These are phyloP conservation scores for Solanum phureja DNA, from an alignment of 257 asterid genomes.

Conservation along the genomic window DNA sequence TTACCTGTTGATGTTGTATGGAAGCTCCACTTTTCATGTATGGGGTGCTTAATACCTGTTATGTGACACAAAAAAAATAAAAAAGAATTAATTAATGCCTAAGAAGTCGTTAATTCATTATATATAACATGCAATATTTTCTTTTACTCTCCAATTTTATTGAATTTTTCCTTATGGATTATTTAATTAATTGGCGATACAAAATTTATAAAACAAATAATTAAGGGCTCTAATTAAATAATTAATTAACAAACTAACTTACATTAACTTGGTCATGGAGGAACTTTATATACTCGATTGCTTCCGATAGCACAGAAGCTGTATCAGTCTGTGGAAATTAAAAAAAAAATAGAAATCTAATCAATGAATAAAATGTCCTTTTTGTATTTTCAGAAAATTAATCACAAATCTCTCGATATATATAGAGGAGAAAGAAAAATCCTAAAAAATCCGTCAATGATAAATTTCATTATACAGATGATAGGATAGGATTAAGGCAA, in stretches of 20 bases:
- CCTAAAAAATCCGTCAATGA: not conserved
- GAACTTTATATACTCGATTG: conserved; percentile 75
- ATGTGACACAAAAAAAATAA: not conserved
- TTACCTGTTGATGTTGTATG: conserved; percentile 53
- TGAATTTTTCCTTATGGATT: not conserved
- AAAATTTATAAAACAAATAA: not conserved
- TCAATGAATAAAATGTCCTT: not conserved
- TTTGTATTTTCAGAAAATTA: not conserved
- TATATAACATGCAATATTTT: not conserved
- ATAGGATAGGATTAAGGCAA: not conserved
- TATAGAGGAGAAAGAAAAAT: too few relatives aligned
- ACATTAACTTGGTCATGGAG: conserved; percentile 86
- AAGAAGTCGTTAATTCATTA: not conserved
- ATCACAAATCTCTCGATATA: not conserved
- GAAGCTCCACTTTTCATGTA: conserved; percentile 85
- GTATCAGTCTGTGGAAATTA: conserved; percentile 62
- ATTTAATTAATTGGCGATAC: not conserved
- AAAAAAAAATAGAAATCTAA: not conserved
- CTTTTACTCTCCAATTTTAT: not conserved
- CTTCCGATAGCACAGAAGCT: conserved; percentile 94
- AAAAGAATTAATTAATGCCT: not conserved
- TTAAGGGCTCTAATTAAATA: not conserved
- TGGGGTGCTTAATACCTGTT: conserved; percentile 61
- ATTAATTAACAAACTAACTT: conserved; percentile 29
- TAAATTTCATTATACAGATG: not conserved